Evolutionary conservation across 2,329 filamentous ascomycete genomes (phyloP), one percentile per base, ranked within the genome.

Genomic region (Exserohilum turcica): DNA sequence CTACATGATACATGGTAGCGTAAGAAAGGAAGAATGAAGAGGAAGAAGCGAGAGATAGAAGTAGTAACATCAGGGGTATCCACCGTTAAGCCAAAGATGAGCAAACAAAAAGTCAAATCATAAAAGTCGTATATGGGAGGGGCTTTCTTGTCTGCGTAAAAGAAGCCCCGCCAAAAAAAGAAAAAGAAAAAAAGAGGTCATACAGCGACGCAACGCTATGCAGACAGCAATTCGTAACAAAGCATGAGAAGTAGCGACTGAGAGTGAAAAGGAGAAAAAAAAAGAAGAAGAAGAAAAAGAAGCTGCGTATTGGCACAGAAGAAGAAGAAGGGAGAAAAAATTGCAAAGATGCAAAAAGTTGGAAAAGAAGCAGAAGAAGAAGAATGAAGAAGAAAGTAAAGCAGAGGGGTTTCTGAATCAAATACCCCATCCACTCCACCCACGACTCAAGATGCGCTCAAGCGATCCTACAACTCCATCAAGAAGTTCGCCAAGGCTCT

Each of bases 401-500:
- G 21, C 21, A 24, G 16, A 5, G 6, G 15, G n/a, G 16, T 12
- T 6, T 1, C 16, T 7, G 5, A 27, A n/a, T 66, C 43, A 73
- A 15, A 72, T 54, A 31, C 56, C 61, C 69, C 67, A 73, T 2
- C 54, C 60, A n/a, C 62, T 59, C 71, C 72, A 74, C 1, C 63
- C 64, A 7, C 59, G 54, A 6, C 53, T 44, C 40, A 74, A 54
- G 13, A 73, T 62, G 24, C 66, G 66, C 42, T 72, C 69, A n/a
- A 74, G 43, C 6, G 65, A 65, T 0, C 60, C 50, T 3, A 69
- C 57, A 15, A 69, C 60, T 5, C 65, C 62, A 24, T 71, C 64
- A 13, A 72, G 52, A 5, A 73, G 57, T 44, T 74, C 71, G 2
- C 71, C 72, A 10, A 63, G 60, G 2, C 63, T 48, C 15, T 67